These are phyloP conservation scores for Scutellaria barbata DNA, from an alignment of 257 asterid genomes.

Conservation along the genomic window DNA sequence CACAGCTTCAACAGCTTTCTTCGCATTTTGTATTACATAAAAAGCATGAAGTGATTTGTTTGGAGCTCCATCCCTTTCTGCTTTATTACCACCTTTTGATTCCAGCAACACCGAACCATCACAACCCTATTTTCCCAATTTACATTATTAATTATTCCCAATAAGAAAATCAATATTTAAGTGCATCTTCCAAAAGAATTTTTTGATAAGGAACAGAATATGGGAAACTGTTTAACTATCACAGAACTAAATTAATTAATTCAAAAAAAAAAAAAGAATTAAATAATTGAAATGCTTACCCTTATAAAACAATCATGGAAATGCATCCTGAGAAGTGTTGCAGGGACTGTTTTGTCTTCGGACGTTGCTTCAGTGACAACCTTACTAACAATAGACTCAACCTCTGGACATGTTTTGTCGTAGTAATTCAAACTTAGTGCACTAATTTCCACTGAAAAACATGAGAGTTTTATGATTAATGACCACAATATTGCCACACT, in stretches of 20 bases:
- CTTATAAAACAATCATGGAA: slow-evolving; percentile 86
- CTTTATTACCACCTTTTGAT: slow-evolving; percentile 58
- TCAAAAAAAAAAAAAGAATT: no score
- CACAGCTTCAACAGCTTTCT: slow-evolving; percentile 62
- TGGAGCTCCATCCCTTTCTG: slow-evolving; percentile 73
- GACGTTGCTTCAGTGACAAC: slow-evolving; percentile 51
- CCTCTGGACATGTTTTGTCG: slow-evolving; percentile 56
- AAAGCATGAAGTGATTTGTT: slow-evolving; percentile 71
- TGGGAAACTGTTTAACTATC: no score
- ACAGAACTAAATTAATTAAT: no score
- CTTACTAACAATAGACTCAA: slow-evolving; percentile 49
- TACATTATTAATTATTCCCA: background rate
- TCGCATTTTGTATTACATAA: slow-evolving; percentile 64
- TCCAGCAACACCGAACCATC: slow-evolving; percentile 75
- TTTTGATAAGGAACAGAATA: no score
- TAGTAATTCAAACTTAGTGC: slow-evolving; percentile 51
- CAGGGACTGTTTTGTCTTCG: slow-evolving; percentile 64
- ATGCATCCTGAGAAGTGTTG: slow-evolving; percentile 78
- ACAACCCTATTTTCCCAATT: slow-evolving; percentile 55
- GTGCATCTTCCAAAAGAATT: no score
- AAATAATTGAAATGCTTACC: slow-evolving; percentile 55
- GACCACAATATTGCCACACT: slow-evolving; percentile 16
- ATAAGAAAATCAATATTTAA: no score
- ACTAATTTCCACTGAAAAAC: slow-evolving; percentile 20
- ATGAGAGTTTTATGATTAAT: slow-evolving; percentile 20